phyloP scores from a whole-genome alignment of 2,329 filamentous ascomycete genomes.

The Myriosclerotinia scirpicola region DNA sequence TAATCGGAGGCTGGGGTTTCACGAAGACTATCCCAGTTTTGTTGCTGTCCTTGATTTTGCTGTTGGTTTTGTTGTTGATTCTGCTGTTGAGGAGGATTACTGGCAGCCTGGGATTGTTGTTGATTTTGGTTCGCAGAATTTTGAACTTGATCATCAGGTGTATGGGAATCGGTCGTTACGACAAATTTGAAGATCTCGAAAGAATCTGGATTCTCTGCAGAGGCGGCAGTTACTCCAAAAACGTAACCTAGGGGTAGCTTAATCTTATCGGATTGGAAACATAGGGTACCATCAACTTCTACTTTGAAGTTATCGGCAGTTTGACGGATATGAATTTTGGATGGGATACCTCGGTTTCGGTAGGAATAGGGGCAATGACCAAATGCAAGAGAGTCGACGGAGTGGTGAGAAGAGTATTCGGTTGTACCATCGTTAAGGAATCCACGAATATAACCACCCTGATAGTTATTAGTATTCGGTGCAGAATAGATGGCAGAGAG shows the following conservation, averaged over 20 bases:
- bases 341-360: slow-evolving; percentile 85
- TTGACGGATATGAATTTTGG: slow-evolving; percentile 72
- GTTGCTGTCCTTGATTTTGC: slow-evolving; percentile 20
- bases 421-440: slow-evolving; percentile 90
- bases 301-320: slow-evolving; percentile 69
- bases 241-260: slow-evolving; percentile 76
- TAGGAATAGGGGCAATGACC: slow-evolving; percentile 90
- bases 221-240: slow-evolving; percentile 85
- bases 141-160: slow-evolving; percentile 36
- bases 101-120: slow-evolving; percentile 21
- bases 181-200: slow-evolving; percentile 91
- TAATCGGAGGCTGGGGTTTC: slow-evolving; percentile 43
- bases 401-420: slow-evolving; percentile 74
- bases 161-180: slow-evolving; percentile 58
- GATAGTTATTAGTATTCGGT: slow-evolving; percentile 1
- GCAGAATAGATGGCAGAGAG: neutral
- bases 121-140: slow-evolving; percentile 29
- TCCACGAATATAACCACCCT: slow-evolving; percentile 78
- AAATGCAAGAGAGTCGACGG: slow-evolving; percentile 83
- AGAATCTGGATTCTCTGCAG: slow-evolving; percentile 87
- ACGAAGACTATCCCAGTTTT: slow-evolving; percentile 45
- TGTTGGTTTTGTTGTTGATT: slow-evolving; percentile 38
- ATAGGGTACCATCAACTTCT: slow-evolving; percentile 73
- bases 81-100: slow-evolving; percentile 34
- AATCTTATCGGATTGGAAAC: slow-evolving; percentile 82